A percentile compares a stretch with the other conserved stretches of the same genome.
phyloP scores from a whole-genome alignment of 805 yeast genomes.

The Nakazawaea holstii region DNA sequence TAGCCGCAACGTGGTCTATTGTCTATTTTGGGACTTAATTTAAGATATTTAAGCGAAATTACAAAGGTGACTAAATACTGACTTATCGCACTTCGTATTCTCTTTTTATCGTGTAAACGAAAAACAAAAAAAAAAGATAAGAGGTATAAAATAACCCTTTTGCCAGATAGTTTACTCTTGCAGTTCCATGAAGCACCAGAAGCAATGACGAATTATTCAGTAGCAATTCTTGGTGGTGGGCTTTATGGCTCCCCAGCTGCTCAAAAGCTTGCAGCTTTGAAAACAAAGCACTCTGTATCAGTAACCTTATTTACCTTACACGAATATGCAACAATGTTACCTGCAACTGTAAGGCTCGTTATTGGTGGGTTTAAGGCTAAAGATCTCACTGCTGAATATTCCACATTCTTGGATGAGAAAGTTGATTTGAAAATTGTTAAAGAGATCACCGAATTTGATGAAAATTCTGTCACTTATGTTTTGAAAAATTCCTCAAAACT shows the following conservation, averaged over 20 bases:
- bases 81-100: background rate
- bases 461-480: constrained; percentile 12
- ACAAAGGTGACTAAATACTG: background rate
- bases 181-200: background rate
- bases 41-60: background rate
- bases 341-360: constrained; percentile 14
- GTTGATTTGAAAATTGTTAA: constrained; percentile 19
- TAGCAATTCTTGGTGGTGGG: constrained; percentile 9
- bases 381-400: background rate
- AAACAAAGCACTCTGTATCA: background rate
- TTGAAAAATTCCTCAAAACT: constrained; percentile 4
- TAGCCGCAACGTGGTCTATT: background rate
- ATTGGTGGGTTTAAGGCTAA: constrained; percentile 6
- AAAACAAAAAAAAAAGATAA: no score
- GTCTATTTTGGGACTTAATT: no score
- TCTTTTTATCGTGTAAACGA: no score
- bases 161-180: background rate
- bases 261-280: background rate
- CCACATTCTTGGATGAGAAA: constrained; percentile 14
- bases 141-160: no score
- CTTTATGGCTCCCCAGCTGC: constrained; percentile 1
- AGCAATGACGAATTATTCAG: background rate
- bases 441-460: constrained; percentile 16
- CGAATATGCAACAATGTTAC: constrained; percentile 12
- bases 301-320: constrained; percentile 14